phyloP scores from a whole-genome alignment of 352 stramenopile species.

The Pythium aristosporum region DNA sequence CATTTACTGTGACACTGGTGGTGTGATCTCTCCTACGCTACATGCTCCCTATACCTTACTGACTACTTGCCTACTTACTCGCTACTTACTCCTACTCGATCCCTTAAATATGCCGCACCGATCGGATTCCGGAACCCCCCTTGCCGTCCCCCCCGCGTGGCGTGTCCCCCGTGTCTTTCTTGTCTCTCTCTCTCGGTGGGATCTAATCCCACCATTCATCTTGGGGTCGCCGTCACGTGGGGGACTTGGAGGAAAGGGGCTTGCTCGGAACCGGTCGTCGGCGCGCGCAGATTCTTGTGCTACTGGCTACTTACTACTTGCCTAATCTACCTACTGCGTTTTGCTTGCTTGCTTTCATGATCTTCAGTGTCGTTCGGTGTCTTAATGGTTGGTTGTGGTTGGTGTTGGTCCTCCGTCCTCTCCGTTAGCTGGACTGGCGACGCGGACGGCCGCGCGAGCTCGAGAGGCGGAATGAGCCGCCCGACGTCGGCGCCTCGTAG shows the following conservation, averaged over 20 bases:
- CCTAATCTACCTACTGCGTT: conserved; percentile 30
- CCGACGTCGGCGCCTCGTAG: conserved; percentile 59
- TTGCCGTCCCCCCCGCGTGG: background rate
- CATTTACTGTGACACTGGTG: conserved; percentile 17
- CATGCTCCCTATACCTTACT: conserved; percentile 1
- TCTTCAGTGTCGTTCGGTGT: conserved; percentile 14
- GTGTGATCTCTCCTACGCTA: conserved; percentile 4
- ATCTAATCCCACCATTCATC: conserved; percentile 16
- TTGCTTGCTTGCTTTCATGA: conserved; percentile 16
- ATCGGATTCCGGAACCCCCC: background rate
- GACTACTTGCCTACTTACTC: background rate
- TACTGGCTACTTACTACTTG: conserved; percentile 25
- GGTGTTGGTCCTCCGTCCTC: no score
- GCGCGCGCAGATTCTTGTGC: conserved; percentile 22
- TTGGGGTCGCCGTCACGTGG: background rate
- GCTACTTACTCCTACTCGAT: conserved; percentile 11
- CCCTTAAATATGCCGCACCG: conserved; percentile 19
- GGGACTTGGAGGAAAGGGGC: background rate
- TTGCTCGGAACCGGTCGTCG: background rate
- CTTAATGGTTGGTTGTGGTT: background rate
- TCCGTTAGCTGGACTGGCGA: conserved; percentile 19
- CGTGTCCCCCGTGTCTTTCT: background rate
- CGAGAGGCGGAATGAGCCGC: conserved; percentile 30
- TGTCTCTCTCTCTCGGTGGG: background rate
- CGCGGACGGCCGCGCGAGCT: conserved; percentile 14